Conservation (phyloP, 495 filamentous ascomycete genomes). For the Trichoderma parareesei region DNA sequence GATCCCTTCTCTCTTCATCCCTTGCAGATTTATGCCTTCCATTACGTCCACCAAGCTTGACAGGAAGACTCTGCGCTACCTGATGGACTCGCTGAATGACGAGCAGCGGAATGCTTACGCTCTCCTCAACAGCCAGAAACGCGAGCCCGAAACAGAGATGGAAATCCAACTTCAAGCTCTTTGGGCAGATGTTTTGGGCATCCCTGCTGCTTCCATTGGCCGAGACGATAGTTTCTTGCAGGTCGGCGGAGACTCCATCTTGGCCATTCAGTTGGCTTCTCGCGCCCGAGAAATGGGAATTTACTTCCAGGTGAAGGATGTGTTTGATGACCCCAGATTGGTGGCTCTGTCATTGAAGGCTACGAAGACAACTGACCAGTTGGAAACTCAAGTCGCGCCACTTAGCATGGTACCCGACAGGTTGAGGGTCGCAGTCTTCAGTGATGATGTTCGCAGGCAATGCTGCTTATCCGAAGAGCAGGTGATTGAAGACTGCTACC, state of each 20-base stretch:
- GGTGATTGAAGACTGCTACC: constrained; percentile 39
- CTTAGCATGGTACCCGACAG: neutral
- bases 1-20: constrained; percentile 19
- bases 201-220: constrained; percentile 26
- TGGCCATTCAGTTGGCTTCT: neutral
- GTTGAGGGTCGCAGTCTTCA: neutral
- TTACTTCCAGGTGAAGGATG: neutral
- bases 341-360: neutral
- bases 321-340: constrained; percentile 9
- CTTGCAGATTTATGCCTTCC: constrained; percentile 6
- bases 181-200: constrained; percentile 39
- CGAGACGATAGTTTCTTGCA: constrained; percentile 28
- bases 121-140: neutral
- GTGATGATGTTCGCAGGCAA: neutral
- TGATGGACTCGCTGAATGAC: neutral
- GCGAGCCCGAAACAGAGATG: constrained; percentile 13
- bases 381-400: neutral
- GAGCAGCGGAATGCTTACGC: constrained; percentile 13
- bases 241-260: constrained; percentile 28
- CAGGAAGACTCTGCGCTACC: neutral
- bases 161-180: constrained; percentile 27
- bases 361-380: neutral
- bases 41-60: constrained; percentile 10
- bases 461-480: neutral
- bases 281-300: neutral